Base-by-base conservation (phyloP, 495 filamentous ascomycete species). In the Sordaria brevicollis region DNA sequence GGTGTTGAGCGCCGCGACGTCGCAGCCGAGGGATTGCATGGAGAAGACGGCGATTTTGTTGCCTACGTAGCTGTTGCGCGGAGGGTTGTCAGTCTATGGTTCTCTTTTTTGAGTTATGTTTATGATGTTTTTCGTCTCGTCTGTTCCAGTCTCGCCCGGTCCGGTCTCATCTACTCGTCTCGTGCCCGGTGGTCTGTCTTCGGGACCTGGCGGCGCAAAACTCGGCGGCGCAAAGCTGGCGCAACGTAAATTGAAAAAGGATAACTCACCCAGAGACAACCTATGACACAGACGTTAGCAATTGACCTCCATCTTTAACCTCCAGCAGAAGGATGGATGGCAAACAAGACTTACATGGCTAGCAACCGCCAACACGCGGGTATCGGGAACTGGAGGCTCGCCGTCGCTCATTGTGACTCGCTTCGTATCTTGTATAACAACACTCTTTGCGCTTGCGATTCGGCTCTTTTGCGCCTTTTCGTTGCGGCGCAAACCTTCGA, bases 31-130 rank as follows among this genome's bases (percentile, higher is more conserved):
- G 2, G 90, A 88, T 79, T 98, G 94, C 86, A 99, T 89, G 76
- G 92, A 92, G 71, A 96, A 94, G 1, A 91, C 90, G 41, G 93
- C 93, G 84, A 98, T 97, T 74, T 92, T 93, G 76, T 99, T 99
- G 38, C 95, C 95, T 76, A 99, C 95, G 87, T 97, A 92, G 74
- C 95, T 99, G 75, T 54, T 71, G 39, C 5, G 39, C 15, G 17
- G 19, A 67, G 19, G 54, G 65, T n/a, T n/a, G n/a, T n/a, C n/a
- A n/a, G n/a, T n/a, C n/a, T n/a, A n/a, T n/a, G n/a, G n/a, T n/a
- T n/a, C n/a, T n/a, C n/a, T n/a, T n/a, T n/a, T n/a, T n/a, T n/a
- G n/a, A n/a, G n/a, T n/a, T n/a, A n/a, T n/a, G n/a, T n/a, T 29
- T 15, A 4, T 29, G 6, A 2, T 7, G 0, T 57, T 5, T 29